Percentiles rank a stretch among this genome's conserved stretches.
These are phyloP conservation scores for Brassica napus DNA, from an alignment of 345 rosid genomes.

Conservation along the genomic window DNA sequence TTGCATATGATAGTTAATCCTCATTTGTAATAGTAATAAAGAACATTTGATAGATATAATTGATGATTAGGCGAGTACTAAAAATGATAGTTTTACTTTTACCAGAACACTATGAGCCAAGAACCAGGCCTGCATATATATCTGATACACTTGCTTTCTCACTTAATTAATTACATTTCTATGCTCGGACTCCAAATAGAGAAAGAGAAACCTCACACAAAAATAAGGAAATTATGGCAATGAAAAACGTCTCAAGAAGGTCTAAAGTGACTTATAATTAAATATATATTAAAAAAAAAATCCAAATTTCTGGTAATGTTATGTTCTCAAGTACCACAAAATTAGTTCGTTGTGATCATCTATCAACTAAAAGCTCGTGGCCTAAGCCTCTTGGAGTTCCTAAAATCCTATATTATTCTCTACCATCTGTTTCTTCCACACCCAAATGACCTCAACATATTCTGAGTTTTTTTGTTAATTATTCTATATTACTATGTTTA, in stretches of 20 bases:
- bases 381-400: not conserved
- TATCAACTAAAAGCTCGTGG: not conserved
- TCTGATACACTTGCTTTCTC: not conserved
- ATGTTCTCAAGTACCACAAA: not conserved
- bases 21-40: not conserved
- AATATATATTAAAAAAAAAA: no score
- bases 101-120: not conserved
- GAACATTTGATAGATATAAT: not conserved
- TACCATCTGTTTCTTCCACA: not conserved
- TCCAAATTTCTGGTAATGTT: not conserved
- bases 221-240: not conserved
- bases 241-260: not conserved
- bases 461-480: not conserved
- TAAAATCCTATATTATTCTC: not conserved
- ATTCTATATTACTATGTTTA: not conserved
- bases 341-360: not conserved
- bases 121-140: not conserved
- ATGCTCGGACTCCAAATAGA: not conserved
- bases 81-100: not conserved
- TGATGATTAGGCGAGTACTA: not conserved
- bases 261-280: not conserved
- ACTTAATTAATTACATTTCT: not conserved
- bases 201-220: not conserved
- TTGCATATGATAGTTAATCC: not conserved
- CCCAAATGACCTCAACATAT: not conserved